Evolutionary conservation across 495 filamentous ascomycete genomes (phyloP).

Genomic region (Staphylotrichum longicolle): DNA sequence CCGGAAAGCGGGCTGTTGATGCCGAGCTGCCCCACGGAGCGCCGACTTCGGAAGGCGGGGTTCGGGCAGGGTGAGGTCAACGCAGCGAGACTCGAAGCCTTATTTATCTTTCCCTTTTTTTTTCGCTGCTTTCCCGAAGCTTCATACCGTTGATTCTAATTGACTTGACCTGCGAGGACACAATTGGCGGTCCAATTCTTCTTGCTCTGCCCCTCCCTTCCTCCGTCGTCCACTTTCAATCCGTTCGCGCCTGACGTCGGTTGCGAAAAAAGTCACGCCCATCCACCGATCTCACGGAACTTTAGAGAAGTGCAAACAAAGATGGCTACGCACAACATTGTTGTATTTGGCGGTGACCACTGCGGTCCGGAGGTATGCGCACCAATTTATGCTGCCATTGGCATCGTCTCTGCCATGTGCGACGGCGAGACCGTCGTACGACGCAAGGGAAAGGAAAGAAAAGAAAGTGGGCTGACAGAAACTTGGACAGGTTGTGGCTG

Average conservation of each 20-base stretch:
- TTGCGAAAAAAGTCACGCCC: not conserved
- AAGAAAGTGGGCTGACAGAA: not conserved
- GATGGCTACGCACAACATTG: conserved; percentile 57
- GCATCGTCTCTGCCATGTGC: too few relatives aligned
- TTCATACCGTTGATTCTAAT: not conserved
- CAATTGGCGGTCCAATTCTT: not conserved
- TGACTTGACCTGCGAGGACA: too few relatives aligned
- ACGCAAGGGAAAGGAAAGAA: not conserved
- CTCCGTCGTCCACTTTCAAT: not conserved
- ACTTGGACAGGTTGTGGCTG: conserved; percentile 48
- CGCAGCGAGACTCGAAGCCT: conserved; percentile 20
- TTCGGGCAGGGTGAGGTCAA: conserved; percentile 19
- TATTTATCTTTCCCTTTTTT: not conserved
- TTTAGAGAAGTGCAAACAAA: not conserved
- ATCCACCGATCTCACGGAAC: not conserved
- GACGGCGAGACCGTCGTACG: too few relatives aligned
- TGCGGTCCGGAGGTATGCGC: conserved; percentile 83
- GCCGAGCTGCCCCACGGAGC: conserved; percentile 9
- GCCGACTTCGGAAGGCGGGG: conserved; percentile 40
- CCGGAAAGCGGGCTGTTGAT: conserved; percentile 9
- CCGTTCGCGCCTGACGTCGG: not conserved
- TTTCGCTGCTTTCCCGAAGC: not conserved
- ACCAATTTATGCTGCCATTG: too few relatives aligned
- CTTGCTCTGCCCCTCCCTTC: not conserved
- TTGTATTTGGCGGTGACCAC: conserved; percentile 85